These are phyloP conservation scores for Apiotrichum mycotoxinovorans DNA, from an alignment of 1,284 basidiomycete species.

Conservation along the genomic window DNA sequence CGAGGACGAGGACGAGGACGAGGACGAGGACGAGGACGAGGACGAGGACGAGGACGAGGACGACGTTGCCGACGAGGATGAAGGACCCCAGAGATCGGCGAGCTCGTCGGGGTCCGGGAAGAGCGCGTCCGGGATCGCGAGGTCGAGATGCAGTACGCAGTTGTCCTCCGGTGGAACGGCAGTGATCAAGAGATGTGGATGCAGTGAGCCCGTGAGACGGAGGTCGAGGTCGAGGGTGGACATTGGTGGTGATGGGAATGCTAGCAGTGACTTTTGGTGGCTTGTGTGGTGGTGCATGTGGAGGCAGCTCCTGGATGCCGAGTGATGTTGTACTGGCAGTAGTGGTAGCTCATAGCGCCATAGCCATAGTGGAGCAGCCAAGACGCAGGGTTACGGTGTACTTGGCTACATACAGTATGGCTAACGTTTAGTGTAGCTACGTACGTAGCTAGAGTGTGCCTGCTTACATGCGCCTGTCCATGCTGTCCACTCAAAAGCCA, in stretches of 20 bases:
- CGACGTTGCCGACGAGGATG: background rate
- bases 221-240: slow-evolving; percentile 12
- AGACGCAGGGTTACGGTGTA: too few relatives aligned
- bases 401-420: too few relatives aligned
- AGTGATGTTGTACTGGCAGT: too few relatives aligned
- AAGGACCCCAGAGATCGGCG: slow-evolving; percentile 14
- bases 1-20: too few relatives aligned
- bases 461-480: too few relatives aligned
- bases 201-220: slow-evolving; percentile 8
- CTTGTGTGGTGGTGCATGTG: background rate
- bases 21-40: too few relatives aligned
- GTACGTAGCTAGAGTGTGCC: too few relatives aligned
- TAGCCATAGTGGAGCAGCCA: too few relatives aligned
- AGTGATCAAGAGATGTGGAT: slow-evolving; percentile 9
- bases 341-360: too few relatives aligned
- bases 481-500: background rate
- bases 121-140: slow-evolving; percentile 34
- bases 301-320: background rate
- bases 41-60: too few relatives aligned
- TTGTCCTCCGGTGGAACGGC: background rate
- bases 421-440: too few relatives aligned
- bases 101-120: slow-evolving; percentile 37
- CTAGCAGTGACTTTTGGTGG: background rate
- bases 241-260: background rate
- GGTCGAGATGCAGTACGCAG: slow-evolving; percentile 16